A percentile compares a stretch with the other conserved stretches of the same genome.
phyloP scores from a whole-genome alignment of 2,329 filamentous ascomycete species.

The Allantophomopsis lycopodina region DNA sequence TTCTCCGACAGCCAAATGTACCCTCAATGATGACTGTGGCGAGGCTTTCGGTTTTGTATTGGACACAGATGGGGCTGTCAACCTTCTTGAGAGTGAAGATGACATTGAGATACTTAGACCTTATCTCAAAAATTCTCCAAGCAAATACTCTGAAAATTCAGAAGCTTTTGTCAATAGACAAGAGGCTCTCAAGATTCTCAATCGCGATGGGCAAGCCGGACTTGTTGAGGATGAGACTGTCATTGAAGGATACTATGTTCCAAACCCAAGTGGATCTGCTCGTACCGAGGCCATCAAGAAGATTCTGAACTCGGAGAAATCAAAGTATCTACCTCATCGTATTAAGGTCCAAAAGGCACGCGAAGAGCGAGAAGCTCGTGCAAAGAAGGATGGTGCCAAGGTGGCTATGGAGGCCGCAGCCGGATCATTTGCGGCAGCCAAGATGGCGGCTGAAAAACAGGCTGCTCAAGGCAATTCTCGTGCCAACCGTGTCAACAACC shows the following conservation, averaged over 20 bases:
- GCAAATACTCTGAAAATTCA: constrained; percentile 36
- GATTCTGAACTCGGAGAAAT: constrained; percentile 94
- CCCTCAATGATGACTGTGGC: no score
- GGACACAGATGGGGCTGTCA: constrained; percentile 59
- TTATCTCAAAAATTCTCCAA: constrained; percentile 26
- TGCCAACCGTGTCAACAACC: constrained; percentile 89
- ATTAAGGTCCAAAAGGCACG: constrained; percentile 89
- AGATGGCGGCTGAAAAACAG: constrained; percentile 65
- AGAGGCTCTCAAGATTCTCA: constrained; percentile 58
- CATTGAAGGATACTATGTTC: constrained; percentile 63
- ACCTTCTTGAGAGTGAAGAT: constrained; percentile 54
- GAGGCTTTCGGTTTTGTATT: constrained; percentile 32
- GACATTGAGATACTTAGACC: constrained; percentile 38
- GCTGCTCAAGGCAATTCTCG: constrained; percentile 81
- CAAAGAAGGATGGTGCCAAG: constrained; percentile 54
- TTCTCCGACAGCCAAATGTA: no score
- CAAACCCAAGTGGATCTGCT: constrained; percentile 73
- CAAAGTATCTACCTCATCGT: constrained; percentile 92
- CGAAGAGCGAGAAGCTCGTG: constrained; percentile 75
- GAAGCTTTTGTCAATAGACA: constrained; percentile 58
- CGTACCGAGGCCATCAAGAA: constrained; percentile 90
- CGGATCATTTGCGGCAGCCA: constrained; percentile 39
- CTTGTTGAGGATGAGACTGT: constrained; percentile 20
- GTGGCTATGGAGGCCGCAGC: constrained; percentile 45
- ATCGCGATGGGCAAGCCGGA: constrained; percentile 39